These are phyloP conservation scores for Vitis labrusca DNA, from an alignment of 164 flowering plant species.

Conservation along the genomic window DNA sequence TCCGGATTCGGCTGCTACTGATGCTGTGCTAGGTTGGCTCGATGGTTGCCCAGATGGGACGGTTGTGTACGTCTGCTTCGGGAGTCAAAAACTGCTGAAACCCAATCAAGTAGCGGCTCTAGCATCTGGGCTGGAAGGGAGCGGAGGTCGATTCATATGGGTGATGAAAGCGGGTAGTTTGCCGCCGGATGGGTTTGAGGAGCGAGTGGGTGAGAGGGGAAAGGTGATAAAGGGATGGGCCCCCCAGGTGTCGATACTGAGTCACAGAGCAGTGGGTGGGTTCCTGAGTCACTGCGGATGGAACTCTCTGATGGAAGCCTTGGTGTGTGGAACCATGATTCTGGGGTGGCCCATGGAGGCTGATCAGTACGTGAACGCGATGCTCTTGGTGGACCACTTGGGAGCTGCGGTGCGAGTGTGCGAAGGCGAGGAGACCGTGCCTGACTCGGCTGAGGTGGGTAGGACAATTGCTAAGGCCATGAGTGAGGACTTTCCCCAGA, in stretches of 20 bases:
- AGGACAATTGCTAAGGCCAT: constrained; percentile 19
- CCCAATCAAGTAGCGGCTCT: constrained; percentile 33
- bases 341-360: constrained; percentile 41
- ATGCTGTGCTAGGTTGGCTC: constrained; percentile 30
- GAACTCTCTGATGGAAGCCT: constrained; percentile 33
- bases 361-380: constrained; percentile 45
- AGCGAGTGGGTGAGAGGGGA: constrained; percentile 39
- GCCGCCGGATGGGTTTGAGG: constrained; percentile 46
- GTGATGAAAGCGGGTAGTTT: constrained; percentile 24
- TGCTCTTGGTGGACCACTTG: constrained; percentile 37
- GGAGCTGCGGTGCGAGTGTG: constrained; percentile 37
- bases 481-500: constrained; percentile 7
- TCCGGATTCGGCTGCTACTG: background rate
- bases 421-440: constrained; percentile 36
- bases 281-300: constrained; percentile 37
- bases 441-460: constrained; percentile 34
- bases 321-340: constrained; percentile 26
- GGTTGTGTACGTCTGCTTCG: constrained; percentile 46
- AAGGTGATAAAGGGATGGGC: constrained; percentile 31
- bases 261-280: constrained; percentile 31
- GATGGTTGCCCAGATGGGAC: constrained; percentile 37
- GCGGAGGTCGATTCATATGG: constrained; percentile 50
- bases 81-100: constrained; percentile 37
- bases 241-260: constrained; percentile 22
- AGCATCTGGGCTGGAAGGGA: constrained; percentile 39